These are phyloP conservation scores for Posidonia australis DNA, from an alignment of 106 monocot genomes.

Conservation along the genomic window DNA sequence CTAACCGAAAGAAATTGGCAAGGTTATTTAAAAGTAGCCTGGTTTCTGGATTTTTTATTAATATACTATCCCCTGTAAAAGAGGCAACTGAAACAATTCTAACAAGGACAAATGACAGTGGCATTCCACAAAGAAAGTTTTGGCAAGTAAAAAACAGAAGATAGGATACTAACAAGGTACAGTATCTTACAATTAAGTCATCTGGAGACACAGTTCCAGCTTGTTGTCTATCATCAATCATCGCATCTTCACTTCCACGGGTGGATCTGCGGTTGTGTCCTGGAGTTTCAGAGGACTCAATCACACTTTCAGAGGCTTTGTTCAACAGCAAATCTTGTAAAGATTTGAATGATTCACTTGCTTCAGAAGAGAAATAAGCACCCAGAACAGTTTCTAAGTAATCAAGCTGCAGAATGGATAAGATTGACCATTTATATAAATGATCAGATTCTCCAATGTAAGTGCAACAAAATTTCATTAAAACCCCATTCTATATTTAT, in stretches of 20 bases:
- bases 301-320: slow-evolving; percentile 63
- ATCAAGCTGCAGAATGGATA: slow-evolving; percentile 55
- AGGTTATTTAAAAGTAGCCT: no score
- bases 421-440: background rate
- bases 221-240: slow-evolving; percentile 61
- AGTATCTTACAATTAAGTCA: slow-evolving; percentile 73
- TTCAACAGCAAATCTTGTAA: slow-evolving; percentile 69
- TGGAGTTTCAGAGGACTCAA: slow-evolving; percentile 62
- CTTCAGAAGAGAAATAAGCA: slow-evolving; percentile 74
- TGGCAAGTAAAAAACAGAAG: no score
- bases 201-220: slow-evolving; percentile 60
- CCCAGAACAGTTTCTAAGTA: slow-evolving; percentile 84
- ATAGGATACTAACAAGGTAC: background rate
- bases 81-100: no score
- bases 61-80: no score
- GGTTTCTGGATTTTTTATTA: no score
- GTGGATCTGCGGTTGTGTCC: slow-evolving; percentile 70
- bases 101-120: no score
- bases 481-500: background rate
- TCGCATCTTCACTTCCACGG: slow-evolving; percentile 94
- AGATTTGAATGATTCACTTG: slow-evolving; percentile 69
- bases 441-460: background rate
- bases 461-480: background rate
- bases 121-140: no score
- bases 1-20: no score